A percentile compares a stretch with the other conserved stretches of the same genome.
phyloP scores from a whole-genome alignment of 129 eudicot genomes.

The Deinandra increscens region DNA sequence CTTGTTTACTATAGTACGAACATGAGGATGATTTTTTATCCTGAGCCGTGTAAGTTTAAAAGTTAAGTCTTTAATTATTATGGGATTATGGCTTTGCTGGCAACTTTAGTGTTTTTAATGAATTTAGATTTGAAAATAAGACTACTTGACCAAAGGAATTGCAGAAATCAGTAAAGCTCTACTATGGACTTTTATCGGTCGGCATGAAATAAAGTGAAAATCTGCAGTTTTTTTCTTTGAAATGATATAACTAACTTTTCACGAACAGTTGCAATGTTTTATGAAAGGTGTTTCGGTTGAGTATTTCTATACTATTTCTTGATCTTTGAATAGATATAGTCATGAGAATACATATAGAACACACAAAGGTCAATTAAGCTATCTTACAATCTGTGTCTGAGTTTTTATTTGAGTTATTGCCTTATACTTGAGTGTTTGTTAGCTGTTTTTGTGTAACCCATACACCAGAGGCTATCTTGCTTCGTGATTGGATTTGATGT shows the following conservation, averaged over 20 bases:
- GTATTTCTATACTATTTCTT: background rate
- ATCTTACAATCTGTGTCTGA: background rate
- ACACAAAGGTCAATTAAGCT: background rate
- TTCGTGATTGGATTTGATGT: background rate
- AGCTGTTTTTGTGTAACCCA: too few relatives aligned
- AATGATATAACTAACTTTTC: too few relatives aligned
- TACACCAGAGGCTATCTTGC: background rate
- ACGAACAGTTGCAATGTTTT: too few relatives aligned
- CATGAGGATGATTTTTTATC: too few relatives aligned
- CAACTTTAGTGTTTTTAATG: background rate
- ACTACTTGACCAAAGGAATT: too few relatives aligned
- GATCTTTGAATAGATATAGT: background rate
- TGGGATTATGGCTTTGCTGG: background rate
- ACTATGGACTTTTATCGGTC: too few relatives aligned
- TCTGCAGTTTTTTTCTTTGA: background rate
- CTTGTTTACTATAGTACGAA: too few relatives aligned
- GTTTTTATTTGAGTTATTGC: too few relatives aligned
- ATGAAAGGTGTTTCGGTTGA: background rate
- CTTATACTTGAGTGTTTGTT: too few relatives aligned
- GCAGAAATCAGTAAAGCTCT: too few relatives aligned
- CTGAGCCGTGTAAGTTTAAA: background rate
- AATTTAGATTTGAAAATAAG: too few relatives aligned
- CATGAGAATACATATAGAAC: too few relatives aligned
- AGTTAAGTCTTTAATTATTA: background rate
- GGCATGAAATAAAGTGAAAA: background rate